phyloP scores from a whole-genome alignment of 2,329 filamentous ascomycete genomes.

The Colletotrichum coccodes region DNA sequence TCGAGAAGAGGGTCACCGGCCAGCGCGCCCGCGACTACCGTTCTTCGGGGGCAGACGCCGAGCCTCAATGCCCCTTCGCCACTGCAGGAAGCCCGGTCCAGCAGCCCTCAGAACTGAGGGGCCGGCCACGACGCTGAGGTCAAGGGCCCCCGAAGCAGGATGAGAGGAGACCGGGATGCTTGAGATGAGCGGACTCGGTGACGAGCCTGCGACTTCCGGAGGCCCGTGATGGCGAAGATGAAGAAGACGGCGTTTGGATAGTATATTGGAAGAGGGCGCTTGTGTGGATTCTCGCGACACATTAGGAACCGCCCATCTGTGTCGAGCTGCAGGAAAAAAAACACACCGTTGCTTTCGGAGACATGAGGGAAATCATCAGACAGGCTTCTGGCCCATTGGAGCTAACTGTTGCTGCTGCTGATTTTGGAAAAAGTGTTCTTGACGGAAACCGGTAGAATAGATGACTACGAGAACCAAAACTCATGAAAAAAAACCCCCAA shows the following conservation, averaged over 20 bases:
- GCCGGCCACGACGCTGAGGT: not conserved
- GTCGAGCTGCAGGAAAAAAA: not conserved
- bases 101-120: constrained; percentile 7
- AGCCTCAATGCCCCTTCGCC: constrained; percentile 9
- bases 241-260: not conserved
- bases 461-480: constrained; percentile 1
- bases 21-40: constrained; percentile 30
- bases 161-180: not conserved
- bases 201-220: not conserved
- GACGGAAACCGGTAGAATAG: constrained; percentile 1
- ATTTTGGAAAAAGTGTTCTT: not conserved
- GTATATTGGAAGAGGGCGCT: not conserved
- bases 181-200: not conserved
- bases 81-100: constrained; percentile 4
- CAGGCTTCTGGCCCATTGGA: not conserved
- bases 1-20: constrained; percentile 32
- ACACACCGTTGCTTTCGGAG: not conserved
- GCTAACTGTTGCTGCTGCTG: not conserved
- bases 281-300: not conserved
- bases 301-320: not conserved
- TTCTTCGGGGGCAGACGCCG: constrained; percentile 21
- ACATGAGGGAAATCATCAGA: not conserved
- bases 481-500: not conserved
- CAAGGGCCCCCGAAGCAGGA: not conserved
- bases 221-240: not conserved